These are phyloP conservation scores for Beauveria bassiana DNA, from an alignment of 2,329 filamentous ascomycete genomes.

Conservation along the genomic window DNA sequence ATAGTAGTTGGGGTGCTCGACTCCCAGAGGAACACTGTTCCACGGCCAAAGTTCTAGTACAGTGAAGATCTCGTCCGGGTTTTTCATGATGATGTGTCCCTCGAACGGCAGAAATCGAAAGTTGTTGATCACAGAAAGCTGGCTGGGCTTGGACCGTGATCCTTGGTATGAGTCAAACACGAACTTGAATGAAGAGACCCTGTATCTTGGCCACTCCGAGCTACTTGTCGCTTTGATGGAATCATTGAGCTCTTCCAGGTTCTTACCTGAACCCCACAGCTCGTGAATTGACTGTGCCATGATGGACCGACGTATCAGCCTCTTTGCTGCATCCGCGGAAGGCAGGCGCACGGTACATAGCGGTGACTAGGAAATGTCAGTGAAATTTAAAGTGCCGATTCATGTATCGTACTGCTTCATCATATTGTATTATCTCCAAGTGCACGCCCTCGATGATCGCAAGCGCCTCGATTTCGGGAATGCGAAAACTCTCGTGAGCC, in stretches of 20 bases:
- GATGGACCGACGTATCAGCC: constrained; percentile 68
- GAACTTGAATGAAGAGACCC: constrained; percentile 68
- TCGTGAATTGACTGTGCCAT: constrained; percentile 79
- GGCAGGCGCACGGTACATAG: constrained; percentile 71
- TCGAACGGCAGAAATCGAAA: constrained; percentile 73
- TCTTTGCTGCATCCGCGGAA: constrained; percentile 54
- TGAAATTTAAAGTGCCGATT: constrained; percentile 8
- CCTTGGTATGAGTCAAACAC: constrained; percentile 75
- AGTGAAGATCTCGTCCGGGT: constrained; percentile 66
- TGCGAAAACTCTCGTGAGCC: constrained; percentile 82
- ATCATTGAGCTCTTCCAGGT: constrained; percentile 60
- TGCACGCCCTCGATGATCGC: constrained; percentile 60
- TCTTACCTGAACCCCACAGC: constrained; percentile 70
- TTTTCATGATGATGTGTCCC: constrained; percentile 69
- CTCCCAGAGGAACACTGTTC: constrained; percentile 38
- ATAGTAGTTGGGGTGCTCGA: constrained; percentile 48
- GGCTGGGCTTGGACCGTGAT: constrained; percentile 54
- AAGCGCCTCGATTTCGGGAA: constrained; percentile 74
- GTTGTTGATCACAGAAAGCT: constrained; percentile 70
- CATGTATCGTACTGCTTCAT: constrained; percentile 53
- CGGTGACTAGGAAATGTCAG: constrained; percentile 56
- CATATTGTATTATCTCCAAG: constrained; percentile 69
- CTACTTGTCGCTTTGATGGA: constrained; percentile 50
- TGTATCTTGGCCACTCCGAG: constrained; percentile 59
- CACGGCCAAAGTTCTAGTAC: constrained; percentile 76